phyloP scores from a whole-genome alignment of 1,284 basidiomycete genomes.

The Sporisorium graminicola region DNA sequence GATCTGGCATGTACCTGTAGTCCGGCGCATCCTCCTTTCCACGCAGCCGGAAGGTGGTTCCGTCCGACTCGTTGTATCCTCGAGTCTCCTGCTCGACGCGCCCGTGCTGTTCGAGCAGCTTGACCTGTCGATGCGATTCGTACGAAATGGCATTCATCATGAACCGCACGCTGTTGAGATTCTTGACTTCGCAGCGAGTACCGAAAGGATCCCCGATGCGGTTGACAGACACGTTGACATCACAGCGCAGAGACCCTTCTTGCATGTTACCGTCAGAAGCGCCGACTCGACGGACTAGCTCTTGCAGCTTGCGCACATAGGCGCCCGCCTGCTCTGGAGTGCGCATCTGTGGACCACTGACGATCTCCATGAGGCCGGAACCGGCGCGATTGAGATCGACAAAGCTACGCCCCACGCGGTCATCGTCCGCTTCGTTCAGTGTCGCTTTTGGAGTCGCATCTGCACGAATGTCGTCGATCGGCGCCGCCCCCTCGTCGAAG shows the following conservation, averaged over 20 bases:
- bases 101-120: slow-evolving; percentile 73
- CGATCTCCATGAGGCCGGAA: slow-evolving; percentile 91
- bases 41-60: slow-evolving; percentile 84
- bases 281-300: slow-evolving; percentile 83
- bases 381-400: slow-evolving; percentile 93
- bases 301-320: slow-evolving; percentile 87
- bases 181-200: slow-evolving; percentile 96
- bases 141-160: slow-evolving; percentile 85
- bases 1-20: slow-evolving; percentile 98
- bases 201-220: slow-evolving; percentile 76
- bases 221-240: slow-evolving; percentile 87
- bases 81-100: slow-evolving; percentile 85
- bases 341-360: slow-evolving; percentile 91
- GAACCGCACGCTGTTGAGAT: slow-evolving; percentile 90
- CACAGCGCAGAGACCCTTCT: slow-evolving; percentile 81
- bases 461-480: not conserved
- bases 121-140: slow-evolving; percentile 81
- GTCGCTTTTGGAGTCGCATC: not conserved
- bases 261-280: slow-evolving; percentile 98
- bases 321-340: slow-evolving; percentile 90
- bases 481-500: slow-evolving; percentile 7
- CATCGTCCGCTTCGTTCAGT: slow-evolving; percentile 71
- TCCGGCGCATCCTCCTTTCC: slow-evolving; percentile 94
- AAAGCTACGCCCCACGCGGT: slow-evolving; percentile 71
- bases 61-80: slow-evolving; percentile 85